Conservation (phyloP, 169 alveolate species). For the Fabrea salina region DNA sequence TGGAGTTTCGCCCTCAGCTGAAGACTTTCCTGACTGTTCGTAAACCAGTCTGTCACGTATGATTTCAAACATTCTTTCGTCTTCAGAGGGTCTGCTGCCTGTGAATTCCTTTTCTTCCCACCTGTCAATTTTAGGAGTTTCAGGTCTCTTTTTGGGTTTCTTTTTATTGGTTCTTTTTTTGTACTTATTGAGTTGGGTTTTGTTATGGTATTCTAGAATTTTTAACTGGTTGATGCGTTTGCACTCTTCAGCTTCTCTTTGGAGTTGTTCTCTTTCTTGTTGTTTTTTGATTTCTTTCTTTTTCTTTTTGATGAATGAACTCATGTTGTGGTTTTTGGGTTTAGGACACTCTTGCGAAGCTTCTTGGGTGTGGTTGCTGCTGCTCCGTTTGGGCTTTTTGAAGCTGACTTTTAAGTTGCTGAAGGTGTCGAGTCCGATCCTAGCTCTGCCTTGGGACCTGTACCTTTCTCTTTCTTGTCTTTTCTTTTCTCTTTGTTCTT, state of each 20-base stretch:
- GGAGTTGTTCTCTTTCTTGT: not conserved
- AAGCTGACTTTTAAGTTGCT: not conserved
- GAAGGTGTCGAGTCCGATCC: not conserved
- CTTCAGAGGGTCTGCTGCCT: not conserved
- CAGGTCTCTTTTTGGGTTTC: not conserved
- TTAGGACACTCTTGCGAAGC: not conserved
- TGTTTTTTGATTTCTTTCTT: not conserved
- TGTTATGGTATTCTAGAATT: not conserved
- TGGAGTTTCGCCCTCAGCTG: not conserved
- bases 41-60: not conserved
- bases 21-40: not conserved
- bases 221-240: not conserved
- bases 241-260: not conserved
- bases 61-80: not conserved
- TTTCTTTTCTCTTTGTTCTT: not conserved
- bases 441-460: not conserved
- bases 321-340: not conserved
- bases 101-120: not conserved
- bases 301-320: slow-evolving; percentile 13
- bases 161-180: not conserved
- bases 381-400: not conserved
- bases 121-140: not conserved
- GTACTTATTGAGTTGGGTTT: not conserved
- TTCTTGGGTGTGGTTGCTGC: not conserved
- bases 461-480: slow-evolving; percentile 9